These are phyloP conservation scores for Aspergillus ustus DNA, from an alignment of 2,329 filamentous ascomycete species.

Conservation along the genomic window DNA sequence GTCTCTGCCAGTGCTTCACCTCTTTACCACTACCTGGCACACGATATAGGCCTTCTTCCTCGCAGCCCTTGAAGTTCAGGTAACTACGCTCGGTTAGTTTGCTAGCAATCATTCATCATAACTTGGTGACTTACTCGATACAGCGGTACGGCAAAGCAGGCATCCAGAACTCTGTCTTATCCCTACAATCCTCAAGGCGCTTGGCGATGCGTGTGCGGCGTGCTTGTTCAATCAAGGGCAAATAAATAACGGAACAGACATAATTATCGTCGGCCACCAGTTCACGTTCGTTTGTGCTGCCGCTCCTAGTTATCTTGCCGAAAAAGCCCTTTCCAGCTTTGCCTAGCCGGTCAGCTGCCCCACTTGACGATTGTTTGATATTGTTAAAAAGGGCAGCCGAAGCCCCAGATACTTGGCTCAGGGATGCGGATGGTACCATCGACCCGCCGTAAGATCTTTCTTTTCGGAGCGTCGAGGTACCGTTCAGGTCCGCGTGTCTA, in stretches of 20 bases:
- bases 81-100: constrained; percentile 58
- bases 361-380: constrained; percentile 72
- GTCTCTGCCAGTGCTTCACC: constrained; percentile 90
- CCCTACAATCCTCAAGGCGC: constrained; percentile 80
- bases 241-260: constrained; percentile 80
- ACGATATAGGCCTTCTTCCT: constrained; percentile 90
- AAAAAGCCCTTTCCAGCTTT: constrained; percentile 84
- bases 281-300: constrained; percentile 70
- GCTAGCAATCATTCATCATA: neutral
- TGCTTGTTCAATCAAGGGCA: constrained; percentile 85
- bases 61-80: constrained; percentile 90
- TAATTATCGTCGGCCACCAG: constrained; percentile 81
- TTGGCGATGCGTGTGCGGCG: constrained; percentile 91
- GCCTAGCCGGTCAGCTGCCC: constrained; percentile 70
- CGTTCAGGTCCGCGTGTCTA: constrained; percentile 50
- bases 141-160: constrained; percentile 92
- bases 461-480: constrained; percentile 35
- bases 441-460: constrained; percentile 40
- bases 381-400: constrained; percentile 72
- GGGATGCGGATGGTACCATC: constrained; percentile 49
- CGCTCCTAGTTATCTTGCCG: constrained; percentile 73
- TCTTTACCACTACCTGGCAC: constrained; percentile 89
- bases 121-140: constrained; percentile 69
- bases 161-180: constrained; percentile 99
- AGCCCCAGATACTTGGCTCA: constrained; percentile 57